Evolutionary conservation across 2,329 filamentous ascomycete species (phyloP), one percentile per base, ranked within the genome.

Genomic region (Trichoderma polysporum): DNA sequence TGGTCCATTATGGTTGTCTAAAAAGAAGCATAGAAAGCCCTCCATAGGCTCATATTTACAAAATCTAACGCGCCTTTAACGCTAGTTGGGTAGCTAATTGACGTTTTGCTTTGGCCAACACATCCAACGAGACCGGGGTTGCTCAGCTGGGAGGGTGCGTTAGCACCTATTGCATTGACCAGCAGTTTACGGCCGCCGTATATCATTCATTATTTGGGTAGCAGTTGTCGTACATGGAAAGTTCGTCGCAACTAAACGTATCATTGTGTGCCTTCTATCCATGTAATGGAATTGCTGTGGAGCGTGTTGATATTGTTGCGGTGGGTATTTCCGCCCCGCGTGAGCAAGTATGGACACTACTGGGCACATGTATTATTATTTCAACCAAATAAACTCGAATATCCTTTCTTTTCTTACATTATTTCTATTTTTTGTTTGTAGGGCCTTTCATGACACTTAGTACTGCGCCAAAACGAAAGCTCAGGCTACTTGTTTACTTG

Each of bases 101-200:
- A 15, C 17, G 15, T 13, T 7, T 39, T n/a, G 15, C 37, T 17
- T 39, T n/a, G 25, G 25, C 37, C 17, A n/a, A 3, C 0, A n/a
- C n/a, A 19, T 29, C 52, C 25, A 33, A 54, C n/a, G 31, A 54
- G 45, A 22, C 45, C 31, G 31, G 31, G 52, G 52, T 54, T 60
- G 57, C 27, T 60, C 57, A 49, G 39, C 57, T 49, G 27, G 57
- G 57, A 60, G 52, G 29, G 52, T 35, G 52, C 52, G 8, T 35
- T 54, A 35, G 52, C 52, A 54, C 35, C n/a, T 37, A 31, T 7
- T 54, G 29, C 35, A 54, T 54, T 54, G 31, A 33, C 31, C n/a
- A 35, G 52, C 35, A 22, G 31, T 13, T 35, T 35, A 31, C 31
- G 25, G 31, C 31, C 52, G 22, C 22, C 12, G 52, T 22, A 2